Evolutionary conservation across 73 alveolate genomes (phyloP), one percentile per base, ranked within the genome.

Genomic region (Uronychia binucleata): DNA sequence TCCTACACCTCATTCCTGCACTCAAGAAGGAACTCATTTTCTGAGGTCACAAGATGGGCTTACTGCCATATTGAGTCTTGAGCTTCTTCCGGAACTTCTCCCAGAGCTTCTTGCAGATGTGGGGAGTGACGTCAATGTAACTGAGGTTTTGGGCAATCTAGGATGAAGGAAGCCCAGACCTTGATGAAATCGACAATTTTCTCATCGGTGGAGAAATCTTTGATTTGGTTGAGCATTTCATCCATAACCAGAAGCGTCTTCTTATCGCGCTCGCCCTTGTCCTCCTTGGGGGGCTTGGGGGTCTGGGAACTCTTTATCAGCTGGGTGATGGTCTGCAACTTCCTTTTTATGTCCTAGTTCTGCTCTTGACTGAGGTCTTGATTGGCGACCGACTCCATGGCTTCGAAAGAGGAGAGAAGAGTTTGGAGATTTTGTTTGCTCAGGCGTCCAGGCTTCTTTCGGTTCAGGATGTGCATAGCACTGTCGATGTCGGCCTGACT

Each of bases 1-100:
- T 34, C 85, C 27, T 77, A 74, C 0, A 85, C 91, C 59, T 85
- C 91, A 31, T 77, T 85, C 26, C 91, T 26, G 59, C 91, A 85
- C 11, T 74, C 67, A 26, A 77, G 81, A 26, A 74, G 33, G 33
- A 77, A 85, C 77, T 85, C 91, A 58, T 85, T 76, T 77, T 85
- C 91, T 31, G 67, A 46, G n/a, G n/a, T n/a, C n/a, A n/a, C n/a
- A n/a, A n/a, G n/a, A n/a, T 19, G 19, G 19, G 19, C 67, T 46
- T 46, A 46, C 91, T 33, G 28, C 77, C 77, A 30, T 85, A 77
- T 26, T 34, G 82, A 58, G 76, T 84, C 76, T 77, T 85, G 28
- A 85, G 77, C 74, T 85, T 85, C 76, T 85, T 85, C 57, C 77
- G 75, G 33, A 85, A 84, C 75, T 57, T 77, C 0, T 85, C 91